These are phyloP conservation scores for Diaporthe sp. DNA, from an alignment of 2,329 filamentous ascomycete species.

Conservation along the genomic window DNA sequence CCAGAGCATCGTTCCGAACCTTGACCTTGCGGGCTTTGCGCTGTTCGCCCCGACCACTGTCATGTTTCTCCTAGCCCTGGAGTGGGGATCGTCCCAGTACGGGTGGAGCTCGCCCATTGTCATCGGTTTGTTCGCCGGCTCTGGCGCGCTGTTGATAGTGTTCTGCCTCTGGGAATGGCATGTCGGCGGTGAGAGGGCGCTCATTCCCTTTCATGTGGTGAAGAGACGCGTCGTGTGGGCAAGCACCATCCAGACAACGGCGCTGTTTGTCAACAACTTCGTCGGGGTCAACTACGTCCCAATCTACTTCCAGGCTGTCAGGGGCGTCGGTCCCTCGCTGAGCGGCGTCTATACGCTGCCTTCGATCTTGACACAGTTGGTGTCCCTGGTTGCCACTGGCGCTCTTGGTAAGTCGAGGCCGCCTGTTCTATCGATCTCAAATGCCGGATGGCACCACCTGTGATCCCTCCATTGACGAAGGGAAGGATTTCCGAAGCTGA, in stretches of 20 bases:
- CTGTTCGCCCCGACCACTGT: slow-evolving; percentile 56
- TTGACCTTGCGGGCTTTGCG: slow-evolving; percentile 56
- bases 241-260: not conserved
- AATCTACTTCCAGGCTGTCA: slow-evolving; percentile 29
- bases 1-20: slow-evolving; percentile 45
- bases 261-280: not conserved
- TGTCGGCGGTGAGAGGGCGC: slow-evolving; percentile 39
- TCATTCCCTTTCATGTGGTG: slow-evolving; percentile 8
- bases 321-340: slow-evolving; percentile 3
- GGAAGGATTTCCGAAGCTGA: not conserved
- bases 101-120: slow-evolving; percentile 53
- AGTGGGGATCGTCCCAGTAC: slow-evolving; percentile 55
- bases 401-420: not conserved
- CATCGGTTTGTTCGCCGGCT: slow-evolving; percentile 56
- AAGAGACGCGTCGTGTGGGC: not conserved
- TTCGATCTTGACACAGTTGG: not conserved
- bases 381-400: not conserved
- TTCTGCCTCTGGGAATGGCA: slow-evolving; percentile 56
- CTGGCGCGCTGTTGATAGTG: slow-evolving; percentile 47
- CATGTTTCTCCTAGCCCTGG: slow-evolving; percentile 58
- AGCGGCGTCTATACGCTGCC: slow-evolving; percentile 25
- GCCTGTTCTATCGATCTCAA: fast-evolving
- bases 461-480: not conserved
- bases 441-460: not conserved
- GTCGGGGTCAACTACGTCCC: slow-evolving; percentile 19